phyloP scores from a whole-genome alignment of 2,329 filamentous ascomycete species.

The Trichoderma sp. region DNA sequence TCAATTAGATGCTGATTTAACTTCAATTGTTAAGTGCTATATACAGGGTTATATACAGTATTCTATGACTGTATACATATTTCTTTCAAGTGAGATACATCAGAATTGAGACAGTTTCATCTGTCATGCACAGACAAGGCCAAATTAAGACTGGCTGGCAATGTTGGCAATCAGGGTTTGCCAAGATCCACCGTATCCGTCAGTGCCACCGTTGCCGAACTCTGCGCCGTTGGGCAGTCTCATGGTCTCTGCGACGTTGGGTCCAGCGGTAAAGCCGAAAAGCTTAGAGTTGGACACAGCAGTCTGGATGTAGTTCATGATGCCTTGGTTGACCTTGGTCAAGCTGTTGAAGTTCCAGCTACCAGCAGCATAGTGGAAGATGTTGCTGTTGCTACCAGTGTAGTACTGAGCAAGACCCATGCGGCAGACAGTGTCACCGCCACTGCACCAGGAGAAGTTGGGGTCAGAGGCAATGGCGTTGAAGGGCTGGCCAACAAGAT shows the following conservation, averaged over 20 bases:
- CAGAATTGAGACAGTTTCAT: background rate
- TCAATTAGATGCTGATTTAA: background rate
- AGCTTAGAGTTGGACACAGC: slow-evolving; percentile 17
- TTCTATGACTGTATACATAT: background rate
- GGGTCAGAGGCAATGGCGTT: background rate
- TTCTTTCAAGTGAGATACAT: slow-evolving; percentile 18
- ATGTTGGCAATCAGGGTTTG: slow-evolving; percentile 22
- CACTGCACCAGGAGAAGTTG: slow-evolving; percentile 19
- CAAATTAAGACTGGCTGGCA: slow-evolving; percentile 21
- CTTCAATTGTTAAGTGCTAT: background rate
- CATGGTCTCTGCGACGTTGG: slow-evolving; percentile 19
- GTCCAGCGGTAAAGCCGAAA: slow-evolving; percentile 22
- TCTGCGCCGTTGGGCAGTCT: slow-evolving; percentile 19
- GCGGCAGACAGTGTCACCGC: slow-evolving; percentile 11
- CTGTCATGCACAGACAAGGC: background rate
- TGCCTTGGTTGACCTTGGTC: slow-evolving; percentile 21
- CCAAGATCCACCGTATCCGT: slow-evolving; percentile 24
- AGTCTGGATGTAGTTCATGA: slow-evolving; percentile 24
- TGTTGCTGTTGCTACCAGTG: slow-evolving; percentile 18
- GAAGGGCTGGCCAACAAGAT: slow-evolving; percentile 13
- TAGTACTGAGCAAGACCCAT: slow-evolving; percentile 20
- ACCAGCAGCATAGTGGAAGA: slow-evolving; percentile 21
- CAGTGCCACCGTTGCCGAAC: slow-evolving; percentile 21
- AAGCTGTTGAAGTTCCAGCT: slow-evolving; percentile 21
- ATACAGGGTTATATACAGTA: background rate